These are phyloP conservation scores for Drechslera avenae DNA, from an alignment of 2,329 filamentous ascomycete genomes.

Conservation along the genomic window DNA sequence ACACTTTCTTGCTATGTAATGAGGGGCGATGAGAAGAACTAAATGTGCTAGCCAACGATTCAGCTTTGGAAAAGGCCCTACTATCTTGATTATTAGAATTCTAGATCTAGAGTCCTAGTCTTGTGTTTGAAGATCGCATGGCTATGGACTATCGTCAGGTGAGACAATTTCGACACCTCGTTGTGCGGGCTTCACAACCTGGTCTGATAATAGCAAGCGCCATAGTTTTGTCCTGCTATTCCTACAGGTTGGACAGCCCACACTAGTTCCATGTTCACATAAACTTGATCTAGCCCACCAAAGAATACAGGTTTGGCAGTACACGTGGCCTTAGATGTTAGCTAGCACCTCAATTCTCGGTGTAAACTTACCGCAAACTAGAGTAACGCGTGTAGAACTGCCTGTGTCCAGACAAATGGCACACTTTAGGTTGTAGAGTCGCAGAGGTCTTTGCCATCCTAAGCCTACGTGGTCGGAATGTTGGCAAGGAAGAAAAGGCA, in stretches of 20 bases:
- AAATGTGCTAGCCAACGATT: too few species aligned
- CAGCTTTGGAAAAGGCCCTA: not conserved
- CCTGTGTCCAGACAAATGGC: not conserved
- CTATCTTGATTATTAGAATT: not conserved
- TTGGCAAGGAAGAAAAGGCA: constrained; percentile 3
- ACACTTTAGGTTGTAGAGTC: constrained; percentile 3
- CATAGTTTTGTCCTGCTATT: not conserved
- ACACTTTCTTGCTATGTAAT: too few species aligned
- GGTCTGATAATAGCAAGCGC: not conserved
- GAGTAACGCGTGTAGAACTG: not conserved
- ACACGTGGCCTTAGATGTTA: constrained; percentile 6
- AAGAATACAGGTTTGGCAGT: not conserved
- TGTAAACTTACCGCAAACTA: constrained; percentile 7
- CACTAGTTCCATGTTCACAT: not conserved
- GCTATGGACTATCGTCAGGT: not conserved
- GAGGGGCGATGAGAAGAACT: too few species aligned
- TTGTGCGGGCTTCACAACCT: not conserved
- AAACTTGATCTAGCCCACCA: not conserved
- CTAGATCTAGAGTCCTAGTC: too few species aligned
- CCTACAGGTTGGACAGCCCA: constrained; percentile 1
- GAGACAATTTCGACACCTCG: constrained; percentile 1
- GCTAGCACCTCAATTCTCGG: not conserved
- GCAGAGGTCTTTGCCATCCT: constrained; percentile 1
- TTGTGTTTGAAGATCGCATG: not conserved
- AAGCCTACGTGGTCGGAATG: not conserved